Conservation (phyloP, 768 basidiomycete genomes). For the Lactifluus subvellereus region DNA sequence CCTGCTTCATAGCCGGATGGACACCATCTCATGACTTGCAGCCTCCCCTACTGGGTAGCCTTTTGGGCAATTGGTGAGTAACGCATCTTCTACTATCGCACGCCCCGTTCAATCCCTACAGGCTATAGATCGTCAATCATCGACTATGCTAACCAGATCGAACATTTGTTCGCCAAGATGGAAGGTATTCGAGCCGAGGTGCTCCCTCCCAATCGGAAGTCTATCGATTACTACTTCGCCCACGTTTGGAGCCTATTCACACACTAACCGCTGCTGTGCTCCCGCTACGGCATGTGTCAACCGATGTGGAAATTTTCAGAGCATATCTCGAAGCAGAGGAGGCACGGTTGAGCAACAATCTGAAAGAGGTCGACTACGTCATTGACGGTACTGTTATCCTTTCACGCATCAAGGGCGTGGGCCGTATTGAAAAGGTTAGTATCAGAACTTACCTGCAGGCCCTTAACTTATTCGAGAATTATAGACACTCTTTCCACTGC, state of each 20-base stretch:
- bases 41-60: conserved; percentile 32
- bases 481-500: conserved; percentile 18
- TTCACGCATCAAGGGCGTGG: conserved; percentile 27
- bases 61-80: conserved; percentile 30
- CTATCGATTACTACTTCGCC: not conserved
- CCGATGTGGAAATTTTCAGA: conserved; percentile 21
- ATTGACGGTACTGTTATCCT: conserved; percentile 31
- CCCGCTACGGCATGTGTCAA: not conserved
- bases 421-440: conserved; percentile 30
- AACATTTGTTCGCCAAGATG: conserved; percentile 17
- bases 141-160: conserved; percentile 17
- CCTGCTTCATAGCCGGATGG: not conserved
- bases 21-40: not conserved
- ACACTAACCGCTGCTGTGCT: conserved; percentile 6
- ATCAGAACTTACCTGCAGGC: not conserved
- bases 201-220: conserved; percentile 10
- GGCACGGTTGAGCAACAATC: conserved; percentile 24
- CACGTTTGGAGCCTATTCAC: conserved; percentile 2
- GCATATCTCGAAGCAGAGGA: conserved; percentile 27
- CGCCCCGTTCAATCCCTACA: not conserved
- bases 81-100: not conserved
- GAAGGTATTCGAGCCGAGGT: conserved; percentile 7
- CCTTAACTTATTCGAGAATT: not conserved
- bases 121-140: conserved; percentile 18
- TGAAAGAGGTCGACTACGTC: conserved; percentile 27